These are phyloP conservation scores for Colletotrichum chrysophilum DNA, from an alignment of 2,329 filamentous ascomycete genomes.

Conservation along the genomic window DNA sequence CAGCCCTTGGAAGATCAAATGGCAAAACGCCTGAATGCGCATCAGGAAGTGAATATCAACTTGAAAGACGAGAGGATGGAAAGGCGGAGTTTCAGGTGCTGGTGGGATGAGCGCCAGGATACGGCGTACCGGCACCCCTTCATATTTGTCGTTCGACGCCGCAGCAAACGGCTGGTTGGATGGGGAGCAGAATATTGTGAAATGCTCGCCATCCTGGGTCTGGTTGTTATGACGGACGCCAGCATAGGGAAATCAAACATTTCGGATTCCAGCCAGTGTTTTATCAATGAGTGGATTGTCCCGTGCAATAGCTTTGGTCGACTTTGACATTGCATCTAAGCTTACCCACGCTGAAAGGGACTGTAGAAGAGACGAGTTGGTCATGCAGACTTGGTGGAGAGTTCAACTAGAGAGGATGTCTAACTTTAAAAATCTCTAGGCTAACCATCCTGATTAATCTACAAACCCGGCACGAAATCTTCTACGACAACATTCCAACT, in stretches of 20 bases:
- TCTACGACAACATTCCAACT: slow-evolving; percentile 54
- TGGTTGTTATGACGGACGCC: slow-evolving; percentile 8
- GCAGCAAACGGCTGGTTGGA: slow-evolving; percentile 26
- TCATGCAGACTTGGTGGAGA: background rate
- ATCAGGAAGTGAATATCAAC: slow-evolving; percentile 18
- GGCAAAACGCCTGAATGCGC: slow-evolving; percentile 6
- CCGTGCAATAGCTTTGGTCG: background rate
- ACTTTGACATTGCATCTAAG: background rate
- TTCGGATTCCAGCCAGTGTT: background rate
- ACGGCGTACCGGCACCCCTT: background rate
- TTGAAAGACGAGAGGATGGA: background rate
- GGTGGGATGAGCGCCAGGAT: background rate
- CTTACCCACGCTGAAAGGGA: background rate
- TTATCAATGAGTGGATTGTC: background rate
- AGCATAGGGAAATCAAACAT: slow-evolving; percentile 10
- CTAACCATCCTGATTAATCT: background rate
- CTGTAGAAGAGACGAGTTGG: background rate
- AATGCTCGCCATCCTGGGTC: slow-evolving; percentile 47
- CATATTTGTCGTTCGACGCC: background rate
- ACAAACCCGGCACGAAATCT: slow-evolving; percentile 40
- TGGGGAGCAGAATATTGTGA: slow-evolving; percentile 67
- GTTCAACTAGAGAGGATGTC: background rate
- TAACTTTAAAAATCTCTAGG: background rate
- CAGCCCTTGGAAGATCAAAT: slow-evolving; percentile 7
- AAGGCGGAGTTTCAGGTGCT: background rate